A percentile compares a stretch with the other conserved stretches of the same genome.
Conservation (phyloP, 106 monocot genomes). For the Gastrodia elata region DNA sequence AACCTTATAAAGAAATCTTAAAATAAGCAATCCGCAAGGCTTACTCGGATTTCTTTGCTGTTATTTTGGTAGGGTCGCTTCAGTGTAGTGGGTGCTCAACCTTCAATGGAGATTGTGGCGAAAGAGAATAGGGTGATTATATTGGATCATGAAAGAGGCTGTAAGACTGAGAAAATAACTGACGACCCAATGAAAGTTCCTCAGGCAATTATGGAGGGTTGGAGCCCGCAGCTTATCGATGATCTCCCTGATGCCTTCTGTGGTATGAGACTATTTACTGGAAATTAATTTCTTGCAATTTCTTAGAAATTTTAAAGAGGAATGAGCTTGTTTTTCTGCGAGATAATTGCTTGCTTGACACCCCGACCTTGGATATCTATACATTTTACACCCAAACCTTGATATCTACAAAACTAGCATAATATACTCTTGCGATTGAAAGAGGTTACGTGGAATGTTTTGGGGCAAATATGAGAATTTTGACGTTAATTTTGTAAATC, state of each 20-base stretch:
- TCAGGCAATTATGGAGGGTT: slow-evolving; percentile 54
- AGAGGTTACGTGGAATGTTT: too few relatives aligned
- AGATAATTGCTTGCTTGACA: too few relatives aligned
- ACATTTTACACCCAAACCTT: too few relatives aligned
- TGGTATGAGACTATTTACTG: slow-evolving; percentile 26
- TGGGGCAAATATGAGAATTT: too few relatives aligned
- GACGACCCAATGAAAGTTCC: slow-evolving; percentile 78
- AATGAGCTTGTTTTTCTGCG: neutral
- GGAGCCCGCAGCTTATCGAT: slow-evolving; percentile 47
- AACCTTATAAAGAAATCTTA: too few relatives aligned
- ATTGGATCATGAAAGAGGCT: slow-evolving; percentile 64
- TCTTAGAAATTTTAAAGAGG: neutral
- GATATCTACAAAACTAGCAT: too few relatives aligned
- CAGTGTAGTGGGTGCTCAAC: slow-evolving; percentile 79
- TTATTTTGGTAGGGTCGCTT: slow-evolving; percentile 48
- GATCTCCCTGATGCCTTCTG: slow-evolving; percentile 69
- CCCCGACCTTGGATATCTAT: too few relatives aligned
- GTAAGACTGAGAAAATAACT: slow-evolving; percentile 29
- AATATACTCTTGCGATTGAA: too few relatives aligned
- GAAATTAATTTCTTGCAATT: neutral
- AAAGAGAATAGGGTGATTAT: slow-evolving; percentile 62
- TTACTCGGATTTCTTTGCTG: neutral
- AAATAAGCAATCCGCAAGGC: too few relatives aligned
- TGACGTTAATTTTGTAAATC: too few relatives aligned
- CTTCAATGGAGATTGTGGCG: slow-evolving; percentile 82